Conservation (phyloP, 306 rosid genomes). For the Ormosia emarginata region DNA sequence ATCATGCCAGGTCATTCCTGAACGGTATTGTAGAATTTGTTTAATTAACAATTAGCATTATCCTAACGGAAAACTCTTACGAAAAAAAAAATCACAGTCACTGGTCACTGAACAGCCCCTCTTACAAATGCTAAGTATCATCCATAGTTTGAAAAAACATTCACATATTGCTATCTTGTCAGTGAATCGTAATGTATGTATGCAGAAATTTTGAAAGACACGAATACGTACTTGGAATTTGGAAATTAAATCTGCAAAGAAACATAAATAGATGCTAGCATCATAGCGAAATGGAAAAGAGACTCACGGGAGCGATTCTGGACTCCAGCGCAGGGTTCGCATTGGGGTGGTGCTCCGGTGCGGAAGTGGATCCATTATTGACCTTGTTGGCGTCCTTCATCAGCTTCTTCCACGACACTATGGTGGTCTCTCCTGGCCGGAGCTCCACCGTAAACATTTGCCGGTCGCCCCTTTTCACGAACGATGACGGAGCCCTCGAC, state of each 20-base stretch:
- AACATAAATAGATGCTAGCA: background rate
- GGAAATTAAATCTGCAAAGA: background rate
- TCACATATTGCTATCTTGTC: background rate
- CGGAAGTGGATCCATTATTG: conserved; percentile 48
- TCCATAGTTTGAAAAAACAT: background rate
- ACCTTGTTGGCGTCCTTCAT: conserved; percentile 64
- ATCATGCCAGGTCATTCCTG: no score
- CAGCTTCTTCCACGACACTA: conserved; percentile 96
- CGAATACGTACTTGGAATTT: background rate
- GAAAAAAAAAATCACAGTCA: background rate
- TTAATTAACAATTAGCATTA: background rate
- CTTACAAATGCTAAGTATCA: background rate
- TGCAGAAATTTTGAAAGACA: background rate
- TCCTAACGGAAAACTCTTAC: background rate
- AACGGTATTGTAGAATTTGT: no score
- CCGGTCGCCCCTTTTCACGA: conserved; percentile 75
- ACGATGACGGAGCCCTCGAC: conserved; percentile 54
- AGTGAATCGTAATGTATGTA: conserved; percentile 7
- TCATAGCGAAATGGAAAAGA: background rate
- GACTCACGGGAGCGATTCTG: conserved; percentile 78
- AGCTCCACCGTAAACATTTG: conserved; percentile 84
- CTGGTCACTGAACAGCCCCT: background rate
- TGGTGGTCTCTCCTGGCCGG: conserved; percentile 89
- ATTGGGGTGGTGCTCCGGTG: conserved; percentile 45
- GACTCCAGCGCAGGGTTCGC: conserved; percentile 67